phyloP scores from a whole-genome alignment of 495 filamentous ascomycete genomes.

The Amorphotheca resinae region DNA sequence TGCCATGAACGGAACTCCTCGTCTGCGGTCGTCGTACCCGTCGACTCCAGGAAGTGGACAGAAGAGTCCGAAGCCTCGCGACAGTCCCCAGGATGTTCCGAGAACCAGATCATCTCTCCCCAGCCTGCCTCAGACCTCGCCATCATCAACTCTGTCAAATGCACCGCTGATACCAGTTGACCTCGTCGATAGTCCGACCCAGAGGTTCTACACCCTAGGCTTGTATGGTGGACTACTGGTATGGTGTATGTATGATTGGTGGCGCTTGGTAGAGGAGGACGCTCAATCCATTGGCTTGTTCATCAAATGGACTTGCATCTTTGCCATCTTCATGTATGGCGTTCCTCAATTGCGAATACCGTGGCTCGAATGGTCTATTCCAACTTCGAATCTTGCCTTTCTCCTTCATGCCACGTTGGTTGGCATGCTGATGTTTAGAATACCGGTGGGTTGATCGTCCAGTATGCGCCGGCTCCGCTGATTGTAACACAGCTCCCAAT shows the following conservation, averaged over 20 bases:
- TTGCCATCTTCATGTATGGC: conserved; percentile 72
- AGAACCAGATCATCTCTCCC: conserved; percentile 12
- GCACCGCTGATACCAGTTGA: conserved; percentile 60
- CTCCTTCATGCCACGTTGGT: conserved; percentile 57
- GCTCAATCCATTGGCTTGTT: conserved; percentile 75
- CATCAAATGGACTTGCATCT: conserved; percentile 81
- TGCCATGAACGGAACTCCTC: conserved; percentile 67
- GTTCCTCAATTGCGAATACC: conserved; percentile 79
- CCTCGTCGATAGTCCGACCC: conserved; percentile 74
- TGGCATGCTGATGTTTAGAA: conserved; percentile 82
- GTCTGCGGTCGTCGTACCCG: conserved; percentile 59
- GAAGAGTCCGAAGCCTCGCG: conserved; percentile 2
- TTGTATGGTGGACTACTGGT: conserved; percentile 59
- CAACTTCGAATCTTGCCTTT: conserved; percentile 53
- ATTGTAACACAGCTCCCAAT: conserved; percentile 44
- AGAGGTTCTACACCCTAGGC: conserved; percentile 72
- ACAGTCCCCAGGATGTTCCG: not conserved
- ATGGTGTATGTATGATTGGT: conserved; percentile 80
- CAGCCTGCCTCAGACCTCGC: conserved; percentile 9
- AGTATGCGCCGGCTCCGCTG: conserved; percentile 3
- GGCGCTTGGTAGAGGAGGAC: conserved; percentile 57
- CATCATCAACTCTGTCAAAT: conserved; percentile 18
- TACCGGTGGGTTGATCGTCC: conserved; percentile 44
- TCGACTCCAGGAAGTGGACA: conserved; percentile 42
- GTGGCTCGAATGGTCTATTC: conserved; percentile 81